Percentiles rank a stretch among this genome's conserved stretches.
Conservation (phyloP, 805 yeast genomes). For the Dipodascus albidus region DNA sequence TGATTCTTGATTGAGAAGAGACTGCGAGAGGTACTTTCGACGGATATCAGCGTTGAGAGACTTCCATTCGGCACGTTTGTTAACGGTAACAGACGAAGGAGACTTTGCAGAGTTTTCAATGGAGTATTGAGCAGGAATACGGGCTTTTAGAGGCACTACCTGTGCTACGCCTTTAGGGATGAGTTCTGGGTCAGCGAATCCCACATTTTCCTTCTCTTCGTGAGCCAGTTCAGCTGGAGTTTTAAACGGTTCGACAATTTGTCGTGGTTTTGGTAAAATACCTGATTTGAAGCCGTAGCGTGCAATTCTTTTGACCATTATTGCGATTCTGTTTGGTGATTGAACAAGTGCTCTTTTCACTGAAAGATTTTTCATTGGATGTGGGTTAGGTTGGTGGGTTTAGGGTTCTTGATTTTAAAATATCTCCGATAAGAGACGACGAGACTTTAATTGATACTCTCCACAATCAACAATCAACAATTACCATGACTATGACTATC, state of each 20-base stretch:
- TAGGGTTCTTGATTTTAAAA: not conserved
- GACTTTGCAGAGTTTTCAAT: slow-evolving; percentile 41
- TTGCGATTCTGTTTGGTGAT: not conserved
- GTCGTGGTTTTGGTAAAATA: slow-evolving; percentile 66
- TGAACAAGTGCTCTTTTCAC: no score
- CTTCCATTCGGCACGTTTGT: slow-evolving; percentile 33
- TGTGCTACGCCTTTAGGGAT: slow-evolving; percentile 51
- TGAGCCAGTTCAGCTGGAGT: slow-evolving; percentile 21
- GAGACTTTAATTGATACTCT: no score
- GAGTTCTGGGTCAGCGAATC: slow-evolving; percentile 52
- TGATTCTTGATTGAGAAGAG: slow-evolving; percentile 44
- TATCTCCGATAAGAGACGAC: not conserved
- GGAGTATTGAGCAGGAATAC: slow-evolving; percentile 45
- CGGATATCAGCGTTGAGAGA: slow-evolving; percentile 51
- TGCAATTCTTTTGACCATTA: slow-evolving; percentile 38
- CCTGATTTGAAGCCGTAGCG: slow-evolving; percentile 59
- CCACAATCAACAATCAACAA: not conserved
- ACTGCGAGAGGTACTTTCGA: slow-evolving; percentile 54
- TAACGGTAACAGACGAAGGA: slow-evolving; percentile 15
- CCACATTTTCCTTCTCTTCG: slow-evolving; percentile 46
- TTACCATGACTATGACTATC: not conserved
- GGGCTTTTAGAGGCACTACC: slow-evolving; percentile 39
- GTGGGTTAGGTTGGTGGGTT: not conserved
- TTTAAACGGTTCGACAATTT: slow-evolving; percentile 50
- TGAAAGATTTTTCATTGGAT: not conserved